These are phyloP conservation scores for Calonectria hawksworthii DNA, from an alignment of 2,329 filamentous ascomycete genomes.

Conservation along the genomic window DNA sequence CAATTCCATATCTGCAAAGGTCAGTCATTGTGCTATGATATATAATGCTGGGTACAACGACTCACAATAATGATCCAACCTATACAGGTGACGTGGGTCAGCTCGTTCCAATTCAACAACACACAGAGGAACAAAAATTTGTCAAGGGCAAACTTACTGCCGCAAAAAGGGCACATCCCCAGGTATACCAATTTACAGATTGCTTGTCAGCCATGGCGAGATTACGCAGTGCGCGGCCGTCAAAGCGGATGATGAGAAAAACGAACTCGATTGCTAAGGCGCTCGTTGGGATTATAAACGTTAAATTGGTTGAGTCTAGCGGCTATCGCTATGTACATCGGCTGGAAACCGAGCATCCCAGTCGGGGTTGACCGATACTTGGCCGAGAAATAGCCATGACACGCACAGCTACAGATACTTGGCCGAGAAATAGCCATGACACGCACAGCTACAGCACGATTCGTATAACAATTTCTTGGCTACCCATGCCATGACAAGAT, in stretches of 20 bases:
- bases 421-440: not conserved
- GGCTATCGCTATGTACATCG: not conserved
- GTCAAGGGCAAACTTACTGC: not conserved
- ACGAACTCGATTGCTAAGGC: not conserved
- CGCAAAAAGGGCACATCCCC: constrained; percentile 7
- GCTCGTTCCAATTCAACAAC: too few species aligned
- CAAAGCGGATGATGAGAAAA: not conserved
- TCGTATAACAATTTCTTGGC: not conserved
- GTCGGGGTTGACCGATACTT: not conserved
- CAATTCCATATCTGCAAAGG: not conserved
- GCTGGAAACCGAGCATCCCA: not conserved
- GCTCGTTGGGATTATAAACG: not conserved
- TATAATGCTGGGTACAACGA: not conserved
- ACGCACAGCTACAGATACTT: not conserved
- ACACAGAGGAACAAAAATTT: not conserved
- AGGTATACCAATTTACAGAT: constrained; percentile 1
- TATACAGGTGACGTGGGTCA: not conserved
- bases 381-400: not conserved
- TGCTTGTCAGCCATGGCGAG: not conserved
- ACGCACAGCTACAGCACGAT: not conserved
- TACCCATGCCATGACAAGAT: not conserved
- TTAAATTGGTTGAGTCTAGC: not conserved
- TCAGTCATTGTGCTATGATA: not conserved
- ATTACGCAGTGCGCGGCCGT: not conserved
- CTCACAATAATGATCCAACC: constrained; percentile 2